phyloP scores from a whole-genome alignment of 2,329 filamentous ascomycete species.

The Cladosporium phlei region DNA sequence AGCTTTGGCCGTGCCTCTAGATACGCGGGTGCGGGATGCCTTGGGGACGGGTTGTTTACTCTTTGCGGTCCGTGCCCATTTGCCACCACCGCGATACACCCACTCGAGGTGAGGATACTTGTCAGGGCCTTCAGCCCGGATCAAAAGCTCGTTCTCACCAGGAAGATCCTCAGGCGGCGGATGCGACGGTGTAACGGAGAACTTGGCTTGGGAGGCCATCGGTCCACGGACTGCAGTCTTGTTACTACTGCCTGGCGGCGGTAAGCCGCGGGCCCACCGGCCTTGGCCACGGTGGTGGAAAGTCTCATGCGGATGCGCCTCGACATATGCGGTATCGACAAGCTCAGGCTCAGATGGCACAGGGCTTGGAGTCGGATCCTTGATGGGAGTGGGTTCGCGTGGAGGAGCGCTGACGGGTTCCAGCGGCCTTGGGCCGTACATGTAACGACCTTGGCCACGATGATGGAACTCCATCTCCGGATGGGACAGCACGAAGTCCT shows the following conservation, averaged over 20 bases:
- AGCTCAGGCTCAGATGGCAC: slow-evolving; percentile 13
- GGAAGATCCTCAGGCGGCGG: slow-evolving; percentile 4
- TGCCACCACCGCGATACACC: slow-evolving; percentile 32
- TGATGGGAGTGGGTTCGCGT: slow-evolving; percentile 1
- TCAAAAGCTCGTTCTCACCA: slow-evolving; percentile 23
- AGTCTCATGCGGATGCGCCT: slow-evolving; percentile 24
- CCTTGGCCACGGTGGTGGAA: slow-evolving; percentile 30
- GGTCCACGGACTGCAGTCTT: slow-evolving; percentile 30
- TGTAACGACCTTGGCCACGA: slow-evolving; percentile 28
- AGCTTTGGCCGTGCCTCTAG: neutral
- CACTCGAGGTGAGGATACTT: slow-evolving; percentile 27
- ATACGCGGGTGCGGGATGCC: neutral
- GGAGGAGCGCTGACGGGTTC: slow-evolving; percentile 4
- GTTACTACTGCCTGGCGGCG: slow-evolving; percentile 22
- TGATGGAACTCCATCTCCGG: slow-evolving; percentile 25
- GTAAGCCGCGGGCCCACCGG: slow-evolving; percentile 28
- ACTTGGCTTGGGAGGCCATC: slow-evolving; percentile 6
- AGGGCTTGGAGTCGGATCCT: slow-evolving; percentile 1
- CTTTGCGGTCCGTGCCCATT: slow-evolving; percentile 29
- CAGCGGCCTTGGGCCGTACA: slow-evolving; percentile 18
- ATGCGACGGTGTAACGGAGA: slow-evolving; percentile 1
- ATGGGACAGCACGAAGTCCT: slow-evolving; percentile 22
- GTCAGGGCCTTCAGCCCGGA: slow-evolving; percentile 29
- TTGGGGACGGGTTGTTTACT: neutral
- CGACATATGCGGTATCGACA: slow-evolving; percentile 23